Evolutionary conservation across 805 yeast species (phyloP), one percentile per base, ranked within the genome.

Genomic region (Saccharomycopsis sp.): DNA sequence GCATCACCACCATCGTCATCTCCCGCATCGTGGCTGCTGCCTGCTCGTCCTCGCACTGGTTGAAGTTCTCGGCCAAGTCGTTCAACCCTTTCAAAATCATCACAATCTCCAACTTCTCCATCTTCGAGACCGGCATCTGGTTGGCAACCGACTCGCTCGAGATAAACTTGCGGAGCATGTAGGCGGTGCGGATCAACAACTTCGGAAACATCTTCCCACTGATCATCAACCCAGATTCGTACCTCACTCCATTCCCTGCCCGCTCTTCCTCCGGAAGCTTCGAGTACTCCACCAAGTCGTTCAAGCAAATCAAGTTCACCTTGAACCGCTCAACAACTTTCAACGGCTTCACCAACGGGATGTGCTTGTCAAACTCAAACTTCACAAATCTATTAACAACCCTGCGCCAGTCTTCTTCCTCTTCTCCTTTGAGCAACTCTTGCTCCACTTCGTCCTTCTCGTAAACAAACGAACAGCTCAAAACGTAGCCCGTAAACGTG

Each of bases 61-160:
- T 30, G n/a, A 36, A 31, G 25, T 39, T 43, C 21, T 39, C 45
- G 15, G 43, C 27, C 4, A 65, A 53, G 4, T 50, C 48, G 22
- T 50, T 50, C 4, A 76, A 50, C 0, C 82, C 80, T 3, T 56
- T 44, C 18, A 79, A 50, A 4, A 76, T 51, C 0, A 62, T 51
- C 9, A 49, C 47, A n/a, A 87, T 52, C 55, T 88, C 97, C 4
- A 62, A 58, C 40, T 72, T 72, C 49, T 84, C 85, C 5, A 82
- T 57, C 30, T 69, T 65, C 0, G 89, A 73, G 12, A 82, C 62
- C 1, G 96, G 96, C 39, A 71, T 71, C 22, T 57, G 63, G 26
- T 76, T 73, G 4, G 79, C 54, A 9, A 87, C 59, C 23, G 67
- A 70, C 38, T 68, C 71, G 48, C 82, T 87, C 12, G 80, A 73